A percentile compares a stretch with the other conserved stretches of the same genome.
phyloP scores from a whole-genome alignment of 768 basidiomycete genomes.

The Pleurotus ostreatus region DNA sequence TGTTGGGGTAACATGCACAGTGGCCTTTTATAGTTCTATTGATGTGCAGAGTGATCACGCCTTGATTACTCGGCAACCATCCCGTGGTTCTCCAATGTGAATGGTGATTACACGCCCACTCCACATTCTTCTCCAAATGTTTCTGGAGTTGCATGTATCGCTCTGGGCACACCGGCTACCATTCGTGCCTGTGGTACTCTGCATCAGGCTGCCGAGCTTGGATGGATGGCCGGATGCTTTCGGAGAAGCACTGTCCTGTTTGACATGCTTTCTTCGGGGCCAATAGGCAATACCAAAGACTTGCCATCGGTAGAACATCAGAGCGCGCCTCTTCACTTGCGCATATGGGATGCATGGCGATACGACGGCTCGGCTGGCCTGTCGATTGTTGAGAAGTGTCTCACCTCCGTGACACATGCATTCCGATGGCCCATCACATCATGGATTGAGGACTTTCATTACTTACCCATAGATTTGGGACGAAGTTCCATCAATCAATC shows the following conservation, averaged over 20 bases:
- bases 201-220: not conserved
- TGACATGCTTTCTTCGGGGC: not conserved
- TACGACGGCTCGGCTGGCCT: constrained; percentile 3
- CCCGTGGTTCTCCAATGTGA: not conserved
- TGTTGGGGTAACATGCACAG: not conserved
- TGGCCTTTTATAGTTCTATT: not conserved
- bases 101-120: not conserved
- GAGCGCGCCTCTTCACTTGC: no score
- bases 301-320: not conserved
- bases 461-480: no score
- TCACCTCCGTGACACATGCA: not conserved
- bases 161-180: not conserved
- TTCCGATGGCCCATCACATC: no score
- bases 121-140: not conserved
- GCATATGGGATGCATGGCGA: not conserved
- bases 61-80: not conserved
- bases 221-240: no score
- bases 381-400: not conserved
- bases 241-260: no score
- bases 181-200: not conserved
- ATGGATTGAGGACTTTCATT: no score
- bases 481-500: not conserved
- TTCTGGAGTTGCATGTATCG: not conserved
- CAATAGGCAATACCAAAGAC: not conserved
- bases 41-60: not conserved